Evolutionary conservation across 176 grass and related monocot species (phyloP), one percentile per base, ranked within the genome.

Genomic region (Phragmites australis): DNA sequence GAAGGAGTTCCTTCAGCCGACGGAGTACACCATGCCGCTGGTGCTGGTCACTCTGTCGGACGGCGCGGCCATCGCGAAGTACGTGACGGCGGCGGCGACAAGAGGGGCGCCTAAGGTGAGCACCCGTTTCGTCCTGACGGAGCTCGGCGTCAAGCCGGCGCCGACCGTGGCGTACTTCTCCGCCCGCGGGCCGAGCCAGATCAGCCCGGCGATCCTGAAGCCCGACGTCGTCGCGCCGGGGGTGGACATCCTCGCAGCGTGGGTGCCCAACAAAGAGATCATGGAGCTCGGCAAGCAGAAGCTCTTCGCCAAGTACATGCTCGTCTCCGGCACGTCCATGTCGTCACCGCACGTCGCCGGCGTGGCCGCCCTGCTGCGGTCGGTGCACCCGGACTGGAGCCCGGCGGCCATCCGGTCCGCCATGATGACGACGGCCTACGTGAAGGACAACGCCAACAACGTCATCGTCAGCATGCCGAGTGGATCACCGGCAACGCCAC

Each of bases 311-410:
- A 59, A 88, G 6, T 97, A 90, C 83, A 86, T 68, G 56, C 77
- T 97, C 42, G 69, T 76, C 21, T 97, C 93, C 60, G 94, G 92
- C 40, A 94, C 92, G 59, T 92, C 92, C 53, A 97, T 97, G 94
- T 49, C 94, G 29, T 88, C 82, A 39, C 92, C 92, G 11, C 94
- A 97, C 76, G 45, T 87, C 37, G 82, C 81, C 30, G 94, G 94
- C 15, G 89, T 91, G n/a, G 91, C 22, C 18, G 94, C 91, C 4
- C 57, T 94, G 71, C 79, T 97, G 13, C 71, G 82, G 8, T 85
- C 88, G 2, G 46, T 37, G 40, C 91, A 97, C 83, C 87, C 53
- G 19, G 82, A 93, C 34, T 94, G 94, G 91, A 90, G 75, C 71
- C 91, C 91, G 1, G 85, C 87, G 0, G 89, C 87, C 8, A 77